Evolutionary conservation across 768 basidiomycete genomes (phyloP).

Genomic region (Hemileccinum rubropunctum): DNA sequence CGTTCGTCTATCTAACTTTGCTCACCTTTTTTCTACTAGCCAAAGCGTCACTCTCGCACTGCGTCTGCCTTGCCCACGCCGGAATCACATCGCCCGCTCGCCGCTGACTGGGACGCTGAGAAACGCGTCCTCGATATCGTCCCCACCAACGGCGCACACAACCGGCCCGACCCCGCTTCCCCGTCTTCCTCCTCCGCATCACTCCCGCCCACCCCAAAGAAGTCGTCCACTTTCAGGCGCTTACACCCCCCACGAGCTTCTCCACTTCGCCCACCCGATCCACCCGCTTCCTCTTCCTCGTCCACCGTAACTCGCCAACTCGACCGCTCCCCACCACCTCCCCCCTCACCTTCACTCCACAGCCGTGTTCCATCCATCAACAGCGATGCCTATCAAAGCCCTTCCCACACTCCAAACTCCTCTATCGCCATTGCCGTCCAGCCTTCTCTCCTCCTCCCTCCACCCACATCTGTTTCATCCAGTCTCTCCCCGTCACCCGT

Average conservation of each 20-base stretch:
- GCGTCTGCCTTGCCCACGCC: conserved; percentile 30
- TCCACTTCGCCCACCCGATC: conserved; percentile 32
- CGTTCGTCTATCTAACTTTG: too few relatives aligned
- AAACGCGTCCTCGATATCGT: conserved; percentile 15
- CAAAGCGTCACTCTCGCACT: conserved; percentile 47
- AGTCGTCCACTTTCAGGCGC: conserved; percentile 52
- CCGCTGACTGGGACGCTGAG: conserved; percentile 23
- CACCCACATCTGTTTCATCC: conserved; percentile 3
- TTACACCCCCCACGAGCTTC: conserved; percentile 39
- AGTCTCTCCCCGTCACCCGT: conserved; percentile 21
- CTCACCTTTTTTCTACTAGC: conserved; percentile 26
- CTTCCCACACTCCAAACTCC: conserved; percentile 12
- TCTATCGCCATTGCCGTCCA: not conserved
- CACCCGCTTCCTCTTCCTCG: conserved; percentile 15
- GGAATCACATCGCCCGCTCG: conserved; percentile 21
- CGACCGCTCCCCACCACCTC: conserved; percentile 20
- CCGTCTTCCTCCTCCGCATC: not conserved
- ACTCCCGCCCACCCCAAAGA: conserved; percentile 15
- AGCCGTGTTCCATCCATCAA: conserved; percentile 1
- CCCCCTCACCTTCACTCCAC: conserved; percentile 21
- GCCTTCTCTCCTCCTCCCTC: not conserved
- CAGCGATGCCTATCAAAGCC: not conserved
- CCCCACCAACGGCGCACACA: not conserved
- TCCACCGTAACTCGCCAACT: conserved; percentile 21
- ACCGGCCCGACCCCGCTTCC: too few relatives aligned